phyloP scores from a whole-genome alignment of 768 basidiomycete species.

The Nidularia pulvinata region DNA sequence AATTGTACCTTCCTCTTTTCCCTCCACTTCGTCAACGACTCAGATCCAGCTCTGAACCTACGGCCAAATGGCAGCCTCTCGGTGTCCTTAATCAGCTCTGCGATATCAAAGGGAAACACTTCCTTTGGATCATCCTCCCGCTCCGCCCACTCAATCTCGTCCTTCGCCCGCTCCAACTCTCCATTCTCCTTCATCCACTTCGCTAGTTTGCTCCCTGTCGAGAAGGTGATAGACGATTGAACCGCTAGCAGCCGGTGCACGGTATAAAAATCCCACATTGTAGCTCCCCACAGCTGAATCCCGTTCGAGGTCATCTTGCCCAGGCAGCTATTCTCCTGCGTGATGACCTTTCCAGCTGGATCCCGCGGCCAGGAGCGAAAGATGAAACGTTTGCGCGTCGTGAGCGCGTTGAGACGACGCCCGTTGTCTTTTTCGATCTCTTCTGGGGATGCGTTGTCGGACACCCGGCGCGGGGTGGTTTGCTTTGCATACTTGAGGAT shows the following conservation, averaged over 20 bases:
- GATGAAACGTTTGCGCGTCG: conserved; percentile 16
- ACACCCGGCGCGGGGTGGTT: too few species aligned
- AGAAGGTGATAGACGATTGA: conserved; percentile 15
- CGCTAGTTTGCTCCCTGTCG: conserved; percentile 28
- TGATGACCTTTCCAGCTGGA: conserved; percentile 17
- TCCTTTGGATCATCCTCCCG: conserved; percentile 28
- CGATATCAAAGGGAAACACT: conserved; percentile 24
- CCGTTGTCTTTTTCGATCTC: background rate
- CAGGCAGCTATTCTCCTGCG: conserved; percentile 4
- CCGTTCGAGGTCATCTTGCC: conserved; percentile 31
- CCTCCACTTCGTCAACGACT: background rate
- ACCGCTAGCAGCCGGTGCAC: too few species aligned
- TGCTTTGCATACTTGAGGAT: too few species aligned
- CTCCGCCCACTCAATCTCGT: conserved; percentile 30
- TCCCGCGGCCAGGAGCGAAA: conserved; percentile 28
- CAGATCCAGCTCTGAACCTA: too few species aligned
- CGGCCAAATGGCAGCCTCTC: conserved; percentile 1
- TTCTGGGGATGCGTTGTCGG: background rate
- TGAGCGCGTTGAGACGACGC: conserved; percentile 1
- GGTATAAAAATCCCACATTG: conserved; percentile 37
- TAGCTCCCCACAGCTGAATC: conserved; percentile 37
- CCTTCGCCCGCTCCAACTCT: conserved; percentile 25
- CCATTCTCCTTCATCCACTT: conserved; percentile 30
- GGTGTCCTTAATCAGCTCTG: conserved; percentile 14
- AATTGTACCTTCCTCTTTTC: conserved; percentile 8